Evolutionary conservation across 2,329 filamentous ascomycete genomes (phyloP), one percentile per base, ranked within the genome.

Genomic region (Aureobasidium melanogenum): DNA sequence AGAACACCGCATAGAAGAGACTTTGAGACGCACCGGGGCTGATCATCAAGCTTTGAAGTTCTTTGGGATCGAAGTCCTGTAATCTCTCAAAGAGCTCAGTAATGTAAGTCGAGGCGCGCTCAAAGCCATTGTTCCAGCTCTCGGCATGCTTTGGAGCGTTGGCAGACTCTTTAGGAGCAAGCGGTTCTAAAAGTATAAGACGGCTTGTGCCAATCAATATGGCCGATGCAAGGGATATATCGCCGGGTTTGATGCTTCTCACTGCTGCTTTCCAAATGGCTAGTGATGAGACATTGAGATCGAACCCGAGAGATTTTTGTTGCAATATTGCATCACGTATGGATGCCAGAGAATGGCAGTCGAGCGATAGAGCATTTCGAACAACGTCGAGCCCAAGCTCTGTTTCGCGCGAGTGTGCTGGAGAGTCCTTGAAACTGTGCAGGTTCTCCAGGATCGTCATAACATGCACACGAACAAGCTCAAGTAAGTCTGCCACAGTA

Each of bases 261-360:
- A 89, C 79, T 50, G 92, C 87, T 1, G 84, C 81, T 64, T 90
- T 88, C 88, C 92, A 97, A 44, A 96, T 84, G 17, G 84, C 81
- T 17, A 87, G 80, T 0, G 90, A 93, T 61, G 89, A 83, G 19
- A 87, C 84, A 65, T 84, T 84, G 44, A 88, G 72, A 62, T 88
- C 83, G 66, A 86, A 82, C 54, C 88, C 87, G 22, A 91, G 80
- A 46, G 82, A 78, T 46, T 80, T 80, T 22, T 81, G 80, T 9
- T 80, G 77, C 22, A 83, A 79, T 58, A 96, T 82, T 6, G 85
- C 81, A 61, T 83, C 81, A 68, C 84, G 88, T 70, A 92, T 88
- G 56, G 84, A 82, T 52, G 81, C 82, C 5, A 91, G 79, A 32
- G 86, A 86, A 64, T 86, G 84, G 54, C 88, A 86, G 71, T 93